A percentile compares a stretch with the other conserved stretches of the same genome.
phyloP scores from a whole-genome alignment of 495 filamentous ascomycete genomes.

The Lasiosphaeris hirsuta region DNA sequence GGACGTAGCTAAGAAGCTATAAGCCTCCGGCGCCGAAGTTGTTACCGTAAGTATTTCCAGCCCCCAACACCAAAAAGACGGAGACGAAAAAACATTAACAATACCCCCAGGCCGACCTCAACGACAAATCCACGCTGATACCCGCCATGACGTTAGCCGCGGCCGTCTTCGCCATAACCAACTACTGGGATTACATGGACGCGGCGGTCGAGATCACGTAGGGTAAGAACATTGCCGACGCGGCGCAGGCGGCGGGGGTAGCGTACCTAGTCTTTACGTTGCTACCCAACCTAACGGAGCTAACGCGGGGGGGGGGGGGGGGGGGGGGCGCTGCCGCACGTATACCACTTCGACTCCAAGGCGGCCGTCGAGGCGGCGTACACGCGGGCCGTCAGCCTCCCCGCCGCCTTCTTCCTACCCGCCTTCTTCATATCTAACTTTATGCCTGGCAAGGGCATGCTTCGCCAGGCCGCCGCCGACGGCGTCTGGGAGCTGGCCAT shows the following conservation, averaged over 20 bases:
- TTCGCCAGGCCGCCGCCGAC: slow-evolving; percentile 26
- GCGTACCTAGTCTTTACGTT: slow-evolving; percentile 48
- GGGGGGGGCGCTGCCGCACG: slow-evolving; percentile 45
- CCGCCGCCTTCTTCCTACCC: slow-evolving; percentile 53
- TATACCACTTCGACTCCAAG: slow-evolving; percentile 63
- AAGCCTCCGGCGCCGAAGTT: slow-evolving; percentile 37
- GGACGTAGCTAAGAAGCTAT: slow-evolving; percentile 40
- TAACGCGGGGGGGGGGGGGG: too few species aligned
- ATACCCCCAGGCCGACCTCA: slow-evolving; percentile 44
- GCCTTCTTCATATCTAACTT: slow-evolving; percentile 60
- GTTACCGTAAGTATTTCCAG: too few species aligned
- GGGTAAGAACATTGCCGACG: slow-evolving; percentile 48
- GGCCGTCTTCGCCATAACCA: slow-evolving; percentile 50
- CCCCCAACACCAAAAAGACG: too few species aligned
- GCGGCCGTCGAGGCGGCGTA: slow-evolving; percentile 58
- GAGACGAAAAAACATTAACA: too few species aligned
- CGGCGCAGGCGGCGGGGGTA: slow-evolving; percentile 42
- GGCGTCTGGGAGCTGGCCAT: slow-evolving; percentile 36
- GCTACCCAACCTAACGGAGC: slow-evolving; percentile 32
- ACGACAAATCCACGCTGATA: slow-evolving; percentile 40
- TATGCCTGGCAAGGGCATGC: slow-evolving; percentile 27
- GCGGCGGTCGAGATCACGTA: slow-evolving; percentile 39
- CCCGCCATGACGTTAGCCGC: slow-evolving; percentile 41
- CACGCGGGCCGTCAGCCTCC: slow-evolving; percentile 44
- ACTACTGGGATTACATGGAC: slow-evolving; percentile 35